phyloP scores from a whole-genome alignment of 2,329 filamentous ascomycete species.

The Colletotrichum tropicale region DNA sequence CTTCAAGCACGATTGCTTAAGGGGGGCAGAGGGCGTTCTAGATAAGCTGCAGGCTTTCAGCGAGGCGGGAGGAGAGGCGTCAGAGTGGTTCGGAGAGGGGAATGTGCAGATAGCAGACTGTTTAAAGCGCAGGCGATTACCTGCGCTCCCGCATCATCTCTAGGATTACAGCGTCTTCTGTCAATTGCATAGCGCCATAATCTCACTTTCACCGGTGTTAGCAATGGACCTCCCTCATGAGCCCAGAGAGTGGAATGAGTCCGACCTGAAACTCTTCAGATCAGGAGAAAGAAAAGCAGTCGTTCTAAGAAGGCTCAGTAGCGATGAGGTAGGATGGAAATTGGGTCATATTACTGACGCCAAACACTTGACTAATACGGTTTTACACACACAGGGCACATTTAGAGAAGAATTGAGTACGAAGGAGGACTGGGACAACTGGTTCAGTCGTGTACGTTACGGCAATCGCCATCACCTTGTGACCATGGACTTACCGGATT shows the following conservation, averaged over 20 bases:
- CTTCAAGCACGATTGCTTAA: neutral
- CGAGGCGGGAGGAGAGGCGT: neutral
- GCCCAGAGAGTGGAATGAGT: neutral
- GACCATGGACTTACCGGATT: fast-evolving
- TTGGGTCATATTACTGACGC: fast-evolving
- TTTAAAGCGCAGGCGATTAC: neutral
- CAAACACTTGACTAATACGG: fast-evolving
- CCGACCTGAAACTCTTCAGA: neutral
- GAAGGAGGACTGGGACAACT: neutral
- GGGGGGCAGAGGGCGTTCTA: neutral
- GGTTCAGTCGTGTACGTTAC: neutral
- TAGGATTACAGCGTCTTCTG: too few relatives aligned
- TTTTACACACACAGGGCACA: fast-evolving
- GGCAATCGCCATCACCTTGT: neutral
- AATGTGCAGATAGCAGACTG: neutral
- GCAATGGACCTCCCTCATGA: neutral
- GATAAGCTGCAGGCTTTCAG: neutral
- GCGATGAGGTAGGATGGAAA: neutral
- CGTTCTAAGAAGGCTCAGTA: neutral
- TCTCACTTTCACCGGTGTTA: neutral
- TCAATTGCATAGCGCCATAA: too few relatives aligned
- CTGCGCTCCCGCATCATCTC: neutral
- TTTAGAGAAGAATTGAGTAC: neutral
- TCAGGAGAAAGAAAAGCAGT: neutral
- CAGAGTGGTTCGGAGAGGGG: neutral